Evolutionary conservation across 352 stramenopile genomes (phyloP).

Genomic region (Globisporangium ultimum): DNA sequence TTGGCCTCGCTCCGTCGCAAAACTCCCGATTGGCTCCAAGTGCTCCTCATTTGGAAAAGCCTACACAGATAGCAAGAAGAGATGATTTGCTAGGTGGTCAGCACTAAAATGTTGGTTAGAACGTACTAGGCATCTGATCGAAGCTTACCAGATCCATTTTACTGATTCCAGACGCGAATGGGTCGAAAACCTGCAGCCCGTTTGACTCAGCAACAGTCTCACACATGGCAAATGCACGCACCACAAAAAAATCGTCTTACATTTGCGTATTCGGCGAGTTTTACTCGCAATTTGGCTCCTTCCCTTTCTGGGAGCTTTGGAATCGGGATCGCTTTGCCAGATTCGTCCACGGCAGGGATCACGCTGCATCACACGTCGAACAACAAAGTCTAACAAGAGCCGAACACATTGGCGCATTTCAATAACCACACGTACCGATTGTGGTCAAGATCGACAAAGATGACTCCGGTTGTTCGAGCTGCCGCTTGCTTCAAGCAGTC

Average conservation of each 20-base stretch:
- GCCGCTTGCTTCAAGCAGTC: constrained; percentile 66
- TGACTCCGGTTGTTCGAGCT: constrained; percentile 73
- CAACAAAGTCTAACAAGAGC: background rate
- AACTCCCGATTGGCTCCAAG: constrained; percentile 74
- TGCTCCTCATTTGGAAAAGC: constrained; percentile 81
- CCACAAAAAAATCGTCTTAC: constrained; percentile 21
- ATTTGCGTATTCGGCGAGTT: constrained; percentile 58
- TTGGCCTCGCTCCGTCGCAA: constrained; percentile 61
- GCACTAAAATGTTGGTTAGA: background rate
- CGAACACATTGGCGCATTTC: background rate
- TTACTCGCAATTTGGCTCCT: constrained; percentile 51
- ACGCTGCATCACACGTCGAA: constrained; percentile 30
- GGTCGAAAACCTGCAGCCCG: constrained; percentile 65
- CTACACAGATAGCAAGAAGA: constrained; percentile 16
- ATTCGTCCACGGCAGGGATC: constrained; percentile 72
- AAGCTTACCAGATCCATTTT: constrained; percentile 57
- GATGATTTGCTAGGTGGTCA: background rate
- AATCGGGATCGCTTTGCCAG: constrained; percentile 45
- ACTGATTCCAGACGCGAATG: constrained; percentile 64
- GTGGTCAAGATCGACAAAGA: constrained; percentile 94
- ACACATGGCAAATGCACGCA: background rate
- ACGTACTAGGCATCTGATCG: background rate
- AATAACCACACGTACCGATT: constrained; percentile 54
- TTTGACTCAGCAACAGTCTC: background rate
- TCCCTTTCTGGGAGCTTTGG: constrained; percentile 78